phyloP scores from a whole-genome alignment of 2,329 filamentous ascomycete genomes.

The Xylaria sp. region DNA sequence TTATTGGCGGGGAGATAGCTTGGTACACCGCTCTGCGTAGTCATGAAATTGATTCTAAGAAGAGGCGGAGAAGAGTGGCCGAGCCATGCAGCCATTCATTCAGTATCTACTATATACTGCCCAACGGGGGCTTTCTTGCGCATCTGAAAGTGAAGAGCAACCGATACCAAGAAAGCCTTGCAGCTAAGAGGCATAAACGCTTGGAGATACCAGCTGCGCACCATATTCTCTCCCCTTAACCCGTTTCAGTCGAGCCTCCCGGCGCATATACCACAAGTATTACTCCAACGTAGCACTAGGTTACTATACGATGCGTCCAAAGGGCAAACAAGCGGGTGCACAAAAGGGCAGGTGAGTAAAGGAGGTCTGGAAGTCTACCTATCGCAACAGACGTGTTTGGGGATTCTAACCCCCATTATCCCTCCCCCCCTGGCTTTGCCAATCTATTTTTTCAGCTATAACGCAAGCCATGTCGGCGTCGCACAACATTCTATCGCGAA shows the following conservation, averaged over 20 bases:
- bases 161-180: neutral
- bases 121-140: neutral
- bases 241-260: neutral
- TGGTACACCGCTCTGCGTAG: conserved; percentile 10
- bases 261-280: neutral
- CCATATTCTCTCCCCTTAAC: neutral
- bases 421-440: too few species aligned
- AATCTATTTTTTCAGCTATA: neutral
- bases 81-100: too few species aligned
- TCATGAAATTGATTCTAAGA: neutral
- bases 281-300: neutral
- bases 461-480: neutral
- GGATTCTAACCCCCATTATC: neutral
- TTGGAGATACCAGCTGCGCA: neutral
- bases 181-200: neutral
- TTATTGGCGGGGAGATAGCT: neutral
- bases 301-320: neutral
- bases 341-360: neutral
- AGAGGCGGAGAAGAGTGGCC: too few species aligned
- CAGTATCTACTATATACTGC: too few species aligned
- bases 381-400: neutral
- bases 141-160: neutral
- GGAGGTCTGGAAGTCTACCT: neutral
- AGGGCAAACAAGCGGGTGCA: neutral
- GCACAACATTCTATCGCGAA: neutral